A percentile compares a stretch with the other conserved stretches of the same genome.
Evolutionary conservation across 2,329 filamentous ascomycete species (phyloP).

Genomic region (Zelopaecilomyces penicillatus): DNA sequence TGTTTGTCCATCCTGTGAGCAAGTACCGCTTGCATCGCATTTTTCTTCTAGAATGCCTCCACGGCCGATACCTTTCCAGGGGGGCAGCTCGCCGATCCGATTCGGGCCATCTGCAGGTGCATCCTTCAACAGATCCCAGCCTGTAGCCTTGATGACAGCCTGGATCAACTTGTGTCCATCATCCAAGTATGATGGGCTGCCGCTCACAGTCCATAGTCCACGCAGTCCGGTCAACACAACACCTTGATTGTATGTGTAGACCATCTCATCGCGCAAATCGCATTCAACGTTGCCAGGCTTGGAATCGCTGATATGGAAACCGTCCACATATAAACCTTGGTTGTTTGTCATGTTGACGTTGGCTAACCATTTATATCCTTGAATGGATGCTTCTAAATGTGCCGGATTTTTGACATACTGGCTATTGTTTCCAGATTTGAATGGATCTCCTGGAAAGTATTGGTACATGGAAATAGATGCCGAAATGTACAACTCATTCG

Average conservation of each 20-base stretch:
- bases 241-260: constrained; percentile 95
- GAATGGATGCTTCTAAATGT: constrained; percentile 65
- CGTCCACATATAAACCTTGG: constrained; percentile 71
- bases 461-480: constrained; percentile 86
- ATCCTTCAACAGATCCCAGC: constrained; percentile 51
- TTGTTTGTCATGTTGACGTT: constrained; percentile 71
- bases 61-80: constrained; percentile 69
- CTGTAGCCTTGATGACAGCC: constrained; percentile 68
- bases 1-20: constrained; percentile 76
- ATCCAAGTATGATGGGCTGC: constrained; percentile 58
- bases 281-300: constrained; percentile 62
- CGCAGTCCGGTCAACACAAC: constrained; percentile 76
- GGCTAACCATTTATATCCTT: constrained; percentile 74
- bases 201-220: constrained; percentile 71
- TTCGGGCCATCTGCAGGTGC: constrained; percentile 32
- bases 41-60: constrained; percentile 75
- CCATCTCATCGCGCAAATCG: constrained; percentile 75
- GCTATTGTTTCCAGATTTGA: not conserved
- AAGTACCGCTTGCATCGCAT: constrained; percentile 67
- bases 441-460: constrained; percentile 51
- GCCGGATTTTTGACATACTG: constrained; percentile 41
- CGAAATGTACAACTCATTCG: constrained; percentile 81
- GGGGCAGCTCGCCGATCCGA: constrained; percentile 31
- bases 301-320: constrained; percentile 68
- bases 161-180: constrained; percentile 74